Conservation (phyloP, 768 basidiomycete genomes). For the Kwoniella heveanensis region DNA sequence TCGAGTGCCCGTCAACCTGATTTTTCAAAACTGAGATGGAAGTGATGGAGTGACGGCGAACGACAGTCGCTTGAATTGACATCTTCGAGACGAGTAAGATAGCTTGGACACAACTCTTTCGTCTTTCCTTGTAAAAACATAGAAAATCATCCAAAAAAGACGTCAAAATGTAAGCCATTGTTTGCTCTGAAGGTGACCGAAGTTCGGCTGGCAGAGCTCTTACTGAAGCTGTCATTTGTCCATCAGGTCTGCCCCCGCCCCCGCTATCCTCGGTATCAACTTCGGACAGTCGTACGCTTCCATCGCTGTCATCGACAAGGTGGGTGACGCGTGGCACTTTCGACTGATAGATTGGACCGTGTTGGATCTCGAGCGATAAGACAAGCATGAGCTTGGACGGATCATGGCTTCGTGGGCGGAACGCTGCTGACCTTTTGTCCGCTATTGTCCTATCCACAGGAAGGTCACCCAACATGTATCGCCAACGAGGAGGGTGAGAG, state of each 20-base stretch:
- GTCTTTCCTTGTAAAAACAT: background rate
- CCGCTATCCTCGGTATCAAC: conserved; percentile 75
- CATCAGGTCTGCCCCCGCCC: conserved; percentile 30
- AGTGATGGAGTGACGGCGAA: background rate
- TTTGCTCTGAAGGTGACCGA: too few species aligned
- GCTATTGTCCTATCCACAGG: conserved; percentile 59
- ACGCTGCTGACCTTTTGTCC: background rate
- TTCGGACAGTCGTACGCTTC: conserved; percentile 94
- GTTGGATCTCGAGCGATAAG: too few species aligned
- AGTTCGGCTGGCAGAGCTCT: background rate
- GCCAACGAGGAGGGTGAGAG: conserved; percentile 98
- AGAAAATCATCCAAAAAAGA: background rate
- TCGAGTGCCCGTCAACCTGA: too few species aligned
- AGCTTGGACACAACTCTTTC: conserved; percentile 3
- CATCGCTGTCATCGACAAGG: conserved; percentile 94
- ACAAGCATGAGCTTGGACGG: too few species aligned
- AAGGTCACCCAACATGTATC: conserved; percentile 89
- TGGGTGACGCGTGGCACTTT: conserved; percentile 52
- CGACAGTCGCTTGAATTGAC: conserved; percentile 4
- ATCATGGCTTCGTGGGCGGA: too few species aligned
- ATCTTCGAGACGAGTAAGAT: background rate
- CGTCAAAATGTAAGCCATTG: conserved; percentile 17
- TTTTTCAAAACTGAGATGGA: background rate
- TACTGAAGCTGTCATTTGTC: background rate
- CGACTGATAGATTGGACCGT: too few species aligned